These are phyloP conservation scores for Ogataea salicorniae DNA, from an alignment of 805 yeast species.

Conservation along the genomic window DNA sequence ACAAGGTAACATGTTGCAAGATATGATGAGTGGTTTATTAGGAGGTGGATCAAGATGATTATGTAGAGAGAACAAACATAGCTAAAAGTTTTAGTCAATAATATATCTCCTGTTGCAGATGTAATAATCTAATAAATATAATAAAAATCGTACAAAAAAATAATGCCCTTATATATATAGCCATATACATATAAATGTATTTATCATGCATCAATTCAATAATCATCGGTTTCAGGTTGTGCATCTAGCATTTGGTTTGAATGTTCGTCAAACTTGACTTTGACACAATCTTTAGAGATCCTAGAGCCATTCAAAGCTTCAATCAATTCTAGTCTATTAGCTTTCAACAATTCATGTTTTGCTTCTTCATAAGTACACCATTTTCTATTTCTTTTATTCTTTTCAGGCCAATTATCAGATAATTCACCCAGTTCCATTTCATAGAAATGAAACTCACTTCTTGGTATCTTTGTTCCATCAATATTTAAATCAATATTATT, in stretches of 20 bases:
- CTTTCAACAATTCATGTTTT: conserved; percentile 46
- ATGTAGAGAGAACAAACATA: no score
- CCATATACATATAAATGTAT: background rate
- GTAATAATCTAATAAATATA: background rate
- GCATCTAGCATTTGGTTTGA: conserved; percentile 25
- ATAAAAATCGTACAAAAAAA: background rate
- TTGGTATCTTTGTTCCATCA: conserved; percentile 41
- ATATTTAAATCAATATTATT: conserved; percentile 15
- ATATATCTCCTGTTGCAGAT: no score
- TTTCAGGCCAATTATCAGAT: conserved; percentile 74
- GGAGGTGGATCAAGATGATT: conserved; percentile 32
- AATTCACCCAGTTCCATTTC: conserved; percentile 63
- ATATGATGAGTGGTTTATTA: conserved; percentile 70
- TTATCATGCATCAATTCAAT: conserved; percentile 8
- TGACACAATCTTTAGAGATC: conserved; percentile 35
- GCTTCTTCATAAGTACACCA: conserved; percentile 78
- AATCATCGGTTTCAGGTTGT: conserved; percentile 25
- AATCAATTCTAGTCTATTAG: conserved; percentile 63
- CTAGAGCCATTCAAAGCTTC: conserved; percentile 57
- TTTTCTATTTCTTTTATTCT: conserved; percentile 50
- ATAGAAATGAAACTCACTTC: conserved; percentile 83
- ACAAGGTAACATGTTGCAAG: conserved; percentile 55
- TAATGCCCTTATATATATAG: background rate
- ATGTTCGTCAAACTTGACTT: conserved; percentile 21
- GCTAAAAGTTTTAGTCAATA: no score